Percentiles rank a stretch among this genome's conserved stretches.
These are phyloP conservation scores for Angophora floribunda DNA, from an alignment of 345 rosid species.

Conservation along the genomic window DNA sequence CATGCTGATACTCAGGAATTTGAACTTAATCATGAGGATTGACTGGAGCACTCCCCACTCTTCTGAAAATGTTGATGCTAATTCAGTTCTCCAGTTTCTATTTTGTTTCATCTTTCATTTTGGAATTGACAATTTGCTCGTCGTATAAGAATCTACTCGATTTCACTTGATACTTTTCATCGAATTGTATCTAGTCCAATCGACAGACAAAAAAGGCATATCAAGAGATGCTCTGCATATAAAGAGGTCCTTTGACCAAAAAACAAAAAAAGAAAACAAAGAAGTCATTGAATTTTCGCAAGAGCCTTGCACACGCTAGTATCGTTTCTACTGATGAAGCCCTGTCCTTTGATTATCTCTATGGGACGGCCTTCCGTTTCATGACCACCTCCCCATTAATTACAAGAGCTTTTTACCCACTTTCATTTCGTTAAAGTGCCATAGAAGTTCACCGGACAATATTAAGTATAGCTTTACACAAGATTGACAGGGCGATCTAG, in stretches of 20 bases:
- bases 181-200: neutral
- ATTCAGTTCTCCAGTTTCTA: neutral
- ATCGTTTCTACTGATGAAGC: no score
- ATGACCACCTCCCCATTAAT: neutral
- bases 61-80: neutral
- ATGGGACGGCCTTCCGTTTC: neutral
- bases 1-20: neutral
- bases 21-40: neutral
- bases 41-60: neutral
- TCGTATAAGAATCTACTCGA: neutral
- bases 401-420: neutral
- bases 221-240: neutral
- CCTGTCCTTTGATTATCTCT: neutral
- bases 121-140: neutral
- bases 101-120: neutral
- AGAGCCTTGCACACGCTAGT: neutral
- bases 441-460: neutral
- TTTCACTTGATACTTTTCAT: neutral
- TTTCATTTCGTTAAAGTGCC: neutral
- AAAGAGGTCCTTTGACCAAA: neutral
- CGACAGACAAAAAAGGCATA: neutral
- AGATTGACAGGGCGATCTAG: neutral
- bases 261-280: neutral
- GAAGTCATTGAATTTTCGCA: neutral
- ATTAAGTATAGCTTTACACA: neutral